phyloP scores from a whole-genome alignment of 2,329 filamentous ascomycete species.

The Fusarium sp. region DNA sequence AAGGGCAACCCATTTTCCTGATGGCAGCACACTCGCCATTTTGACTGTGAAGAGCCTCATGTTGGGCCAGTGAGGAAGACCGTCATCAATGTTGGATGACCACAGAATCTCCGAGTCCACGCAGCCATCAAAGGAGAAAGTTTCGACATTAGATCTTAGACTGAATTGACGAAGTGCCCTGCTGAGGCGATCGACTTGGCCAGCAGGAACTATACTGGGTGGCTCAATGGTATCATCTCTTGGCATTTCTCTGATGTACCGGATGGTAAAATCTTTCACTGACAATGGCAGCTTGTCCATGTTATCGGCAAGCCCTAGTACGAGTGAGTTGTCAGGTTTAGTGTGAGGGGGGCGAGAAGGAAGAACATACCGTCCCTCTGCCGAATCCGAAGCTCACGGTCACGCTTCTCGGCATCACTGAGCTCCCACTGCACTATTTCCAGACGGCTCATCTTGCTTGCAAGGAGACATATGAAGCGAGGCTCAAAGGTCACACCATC shows the following conservation, averaged over 20 bases:
- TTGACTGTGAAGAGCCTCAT: background rate
- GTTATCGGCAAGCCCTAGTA: background rate
- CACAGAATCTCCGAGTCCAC: background rate
- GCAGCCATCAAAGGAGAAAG: background rate
- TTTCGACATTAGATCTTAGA: background rate
- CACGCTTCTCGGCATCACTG: background rate
- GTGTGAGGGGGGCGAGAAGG: background rate
- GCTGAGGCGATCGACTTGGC: background rate
- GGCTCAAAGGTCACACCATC: background rate
- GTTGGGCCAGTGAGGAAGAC: background rate
- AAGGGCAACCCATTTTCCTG: background rate
- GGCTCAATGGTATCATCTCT: background rate
- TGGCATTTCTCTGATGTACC: background rate
- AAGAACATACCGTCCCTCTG: background rate
- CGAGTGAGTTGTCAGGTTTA: background rate
- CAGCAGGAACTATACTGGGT: background rate
- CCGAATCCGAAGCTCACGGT: background rate
- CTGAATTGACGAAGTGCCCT: background rate
- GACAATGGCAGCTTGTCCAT: background rate
- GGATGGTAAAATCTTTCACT: background rate
- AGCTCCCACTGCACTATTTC: background rate
- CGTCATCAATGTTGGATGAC: background rate
- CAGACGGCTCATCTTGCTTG: background rate
- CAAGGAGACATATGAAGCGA: background rate
- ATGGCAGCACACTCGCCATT: background rate